A percentile compares a stretch with the other conserved stretches of the same genome.
These are phyloP conservation scores for Phialophora macrospora DNA, from an alignment of 2,329 filamentous ascomycete genomes.

Conservation along the genomic window DNA sequence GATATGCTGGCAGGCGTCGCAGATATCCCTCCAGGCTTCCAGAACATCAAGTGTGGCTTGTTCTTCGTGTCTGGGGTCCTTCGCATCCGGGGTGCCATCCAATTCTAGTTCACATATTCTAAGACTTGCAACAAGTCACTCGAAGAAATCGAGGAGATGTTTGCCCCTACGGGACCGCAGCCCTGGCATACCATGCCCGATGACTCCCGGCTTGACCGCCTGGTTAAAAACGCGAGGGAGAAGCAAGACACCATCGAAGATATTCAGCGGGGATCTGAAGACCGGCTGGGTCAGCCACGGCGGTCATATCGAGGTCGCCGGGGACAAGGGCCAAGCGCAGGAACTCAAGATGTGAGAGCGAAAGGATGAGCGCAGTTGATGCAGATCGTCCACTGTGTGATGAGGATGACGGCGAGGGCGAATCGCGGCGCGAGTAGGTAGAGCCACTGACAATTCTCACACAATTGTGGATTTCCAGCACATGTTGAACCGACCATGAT, in stretches of 20 bases:
- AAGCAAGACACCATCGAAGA: slow-evolving; percentile 34
- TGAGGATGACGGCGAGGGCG: too few relatives aligned
- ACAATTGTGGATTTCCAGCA: not conserved
- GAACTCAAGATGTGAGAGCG: slow-evolving; percentile 13
- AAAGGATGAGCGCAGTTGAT: too few relatives aligned
- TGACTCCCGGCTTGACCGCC: slow-evolving; percentile 38
- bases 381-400: too few relatives aligned
- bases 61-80: slow-evolving; percentile 58
- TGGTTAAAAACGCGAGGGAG: slow-evolving; percentile 41
- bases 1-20: too few relatives aligned
- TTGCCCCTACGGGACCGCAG: too few relatives aligned
- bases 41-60: slow-evolving; percentile 62
- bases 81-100: slow-evolving; percentile 53
- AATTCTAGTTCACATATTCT: slow-evolving; percentile 52
- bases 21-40: slow-evolving; percentile 61
- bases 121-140: slow-evolving; percentile 45
- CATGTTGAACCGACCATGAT: not conserved
- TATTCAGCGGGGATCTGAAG: slow-evolving; percentile 17
- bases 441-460: not conserved
- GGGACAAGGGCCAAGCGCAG: slow-evolving; percentile 9
- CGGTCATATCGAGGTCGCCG: slow-evolving; percentile 20
- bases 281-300: slow-evolving; percentile 10
- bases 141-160: too few relatives aligned
- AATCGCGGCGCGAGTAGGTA: too few relatives aligned
- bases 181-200: too few relatives aligned